Conservation (phyloP, 306 rosid genomes). For the Cucurbita pepo region DNA sequence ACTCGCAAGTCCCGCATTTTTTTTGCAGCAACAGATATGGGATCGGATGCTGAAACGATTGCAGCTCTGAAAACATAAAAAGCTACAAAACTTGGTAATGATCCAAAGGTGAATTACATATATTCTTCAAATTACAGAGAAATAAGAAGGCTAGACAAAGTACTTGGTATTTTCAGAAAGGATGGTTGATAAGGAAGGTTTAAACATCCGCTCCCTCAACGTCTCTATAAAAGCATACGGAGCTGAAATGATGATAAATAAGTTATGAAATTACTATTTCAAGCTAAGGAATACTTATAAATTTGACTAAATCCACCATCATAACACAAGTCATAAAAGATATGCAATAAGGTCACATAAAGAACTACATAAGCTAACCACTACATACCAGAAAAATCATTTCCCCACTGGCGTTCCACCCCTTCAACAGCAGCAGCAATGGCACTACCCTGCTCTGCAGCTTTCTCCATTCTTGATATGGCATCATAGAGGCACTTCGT, state of each 20-base stretch:
- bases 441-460: constrained; percentile 82
- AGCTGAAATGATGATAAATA: constrained; percentile 26
- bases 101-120: constrained; percentile 7
- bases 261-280: background rate
- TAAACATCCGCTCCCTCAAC: constrained; percentile 83
- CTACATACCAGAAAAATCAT: constrained; percentile 47
- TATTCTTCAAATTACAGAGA: constrained; percentile 1
- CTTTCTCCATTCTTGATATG: constrained; percentile 84
- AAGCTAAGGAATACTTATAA: background rate
- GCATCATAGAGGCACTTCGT: constrained; percentile 92
- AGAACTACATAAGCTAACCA: constrained; percentile 3
- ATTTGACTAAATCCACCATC: background rate
- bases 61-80: constrained; percentile 66
- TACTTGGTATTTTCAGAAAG: constrained; percentile 69
- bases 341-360: constrained; percentile 5
- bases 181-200: constrained; percentile 74
- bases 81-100: constrained; percentile 45
- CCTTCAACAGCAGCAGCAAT: constrained; percentile 93
- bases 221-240: constrained; percentile 70
- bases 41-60: constrained; percentile 63
- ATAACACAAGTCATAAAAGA: background rate
- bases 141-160: constrained; percentile 6
- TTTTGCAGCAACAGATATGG: constrained; percentile 71
- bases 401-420: constrained; percentile 69
- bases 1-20: constrained; percentile 78